Percentiles rank a stretch among this genome's conserved stretches.
phyloP scores from a whole-genome alignment of 768 basidiomycete genomes.

The Tremella mesenterica region DNA sequence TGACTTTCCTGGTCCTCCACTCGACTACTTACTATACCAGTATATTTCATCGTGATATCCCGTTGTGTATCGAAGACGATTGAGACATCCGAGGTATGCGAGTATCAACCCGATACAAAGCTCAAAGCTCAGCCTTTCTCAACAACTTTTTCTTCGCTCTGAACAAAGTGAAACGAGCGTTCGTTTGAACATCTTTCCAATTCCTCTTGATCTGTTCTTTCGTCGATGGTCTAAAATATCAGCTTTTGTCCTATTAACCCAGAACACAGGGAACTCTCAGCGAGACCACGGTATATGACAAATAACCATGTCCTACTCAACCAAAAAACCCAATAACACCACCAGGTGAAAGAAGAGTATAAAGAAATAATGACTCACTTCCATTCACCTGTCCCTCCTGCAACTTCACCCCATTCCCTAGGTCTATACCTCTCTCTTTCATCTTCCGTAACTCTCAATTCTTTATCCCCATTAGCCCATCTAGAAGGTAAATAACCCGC shows the following conservation, averaged over 20 bases:
- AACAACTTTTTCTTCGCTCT: conserved; percentile 41
- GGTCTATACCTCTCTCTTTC: conserved; percentile 42
- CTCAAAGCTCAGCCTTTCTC: conserved; percentile 20
- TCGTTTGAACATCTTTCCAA: conserved; percentile 39
- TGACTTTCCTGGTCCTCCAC: no score
- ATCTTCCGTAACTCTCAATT: conserved; percentile 32
- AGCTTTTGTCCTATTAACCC: background rate
- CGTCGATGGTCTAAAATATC: conserved; percentile 21
- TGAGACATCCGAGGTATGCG: no score
- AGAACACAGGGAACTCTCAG: no score
- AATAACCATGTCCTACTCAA: no score
- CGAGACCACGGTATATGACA: no score
- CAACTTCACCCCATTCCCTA: conserved; percentile 37
- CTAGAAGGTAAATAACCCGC: conserved; percentile 39
- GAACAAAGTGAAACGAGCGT: conserved; percentile 39
- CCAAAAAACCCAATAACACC: no score
- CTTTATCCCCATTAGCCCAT: conserved; percentile 41
- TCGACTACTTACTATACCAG: no score
- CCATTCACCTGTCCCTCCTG: conserved; percentile 36
- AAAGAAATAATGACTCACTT: conserved; percentile 31
- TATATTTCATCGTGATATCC: no score
- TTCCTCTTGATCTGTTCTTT: conserved; percentile 40
- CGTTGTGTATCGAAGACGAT: no score
- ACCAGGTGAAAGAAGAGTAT: background rate
- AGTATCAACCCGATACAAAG: no score